Conservation (phyloP, 1,284 basidiomycete genomes). For the Apiotrichum domesticum region DNA sequence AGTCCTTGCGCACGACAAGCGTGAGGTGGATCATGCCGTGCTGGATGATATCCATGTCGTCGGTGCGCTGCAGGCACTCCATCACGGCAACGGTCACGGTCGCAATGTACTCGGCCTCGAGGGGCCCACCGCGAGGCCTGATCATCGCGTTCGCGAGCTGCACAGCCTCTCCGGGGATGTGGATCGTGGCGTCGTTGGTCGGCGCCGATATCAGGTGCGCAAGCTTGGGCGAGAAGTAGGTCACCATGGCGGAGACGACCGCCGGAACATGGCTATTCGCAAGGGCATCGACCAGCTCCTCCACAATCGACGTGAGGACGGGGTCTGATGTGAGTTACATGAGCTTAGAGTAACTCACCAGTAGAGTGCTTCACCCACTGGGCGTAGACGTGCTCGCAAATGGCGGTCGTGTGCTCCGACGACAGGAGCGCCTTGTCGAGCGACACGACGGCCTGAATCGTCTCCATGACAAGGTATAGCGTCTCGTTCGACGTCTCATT, state of each 20-base stretch:
- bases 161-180: constrained; percentile 65
- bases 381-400: constrained; percentile 62
- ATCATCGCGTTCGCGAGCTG: constrained; percentile 70
- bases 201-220: constrained; percentile 57
- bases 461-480: constrained; percentile 82
- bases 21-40: constrained; percentile 78
- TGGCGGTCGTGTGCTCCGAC: constrained; percentile 56
- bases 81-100: constrained; percentile 70
- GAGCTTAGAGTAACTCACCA: constrained; percentile 50
- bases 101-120: constrained; percentile 71
- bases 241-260: constrained; percentile 53
- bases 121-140: constrained; percentile 56
- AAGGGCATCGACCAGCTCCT: constrained; percentile 70
- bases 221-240: constrained; percentile 65
- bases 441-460: constrained; percentile 68
- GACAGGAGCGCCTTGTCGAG: constrained; percentile 67
- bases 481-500: constrained; percentile 76
- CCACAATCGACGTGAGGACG: constrained; percentile 76
- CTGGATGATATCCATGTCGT: constrained; percentile 79
- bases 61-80: constrained; percentile 58
- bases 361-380: constrained; percentile 79
- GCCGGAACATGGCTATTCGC: constrained; percentile 51
- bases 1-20: constrained; percentile 77
- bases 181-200: constrained; percentile 60
- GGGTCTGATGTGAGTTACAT: constrained; percentile 58